Percentiles rank a stretch among this genome's conserved stretches.
Evolutionary conservation across 2,329 filamentous ascomycete genomes (phyloP).

Genomic region (Aspergillus melleus): DNA sequence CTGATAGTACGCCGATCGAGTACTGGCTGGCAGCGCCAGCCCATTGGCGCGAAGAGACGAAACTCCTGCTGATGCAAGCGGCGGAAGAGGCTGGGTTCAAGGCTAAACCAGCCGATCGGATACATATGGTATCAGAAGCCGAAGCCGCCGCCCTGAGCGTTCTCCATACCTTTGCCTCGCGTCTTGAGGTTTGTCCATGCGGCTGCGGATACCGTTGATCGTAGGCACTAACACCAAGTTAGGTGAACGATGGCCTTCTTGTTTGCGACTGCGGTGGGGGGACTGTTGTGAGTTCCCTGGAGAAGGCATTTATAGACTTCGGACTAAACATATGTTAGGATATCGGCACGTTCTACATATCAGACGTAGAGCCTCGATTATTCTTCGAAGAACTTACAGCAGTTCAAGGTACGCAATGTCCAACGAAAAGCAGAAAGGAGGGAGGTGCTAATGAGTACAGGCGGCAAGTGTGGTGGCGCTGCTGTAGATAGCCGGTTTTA

Average conservation of each 20-base stretch:
- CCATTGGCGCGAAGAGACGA: not conserved
- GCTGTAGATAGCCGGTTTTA: not conserved
- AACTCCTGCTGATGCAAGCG: not conserved
- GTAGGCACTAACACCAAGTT: not conserved
- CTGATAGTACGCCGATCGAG: not conserved
- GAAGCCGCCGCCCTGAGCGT: not conserved
- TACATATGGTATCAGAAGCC: not conserved
- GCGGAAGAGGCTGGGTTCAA: not conserved
- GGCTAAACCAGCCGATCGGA: not conserved
- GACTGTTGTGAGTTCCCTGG: not conserved
- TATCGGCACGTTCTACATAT: not conserved
- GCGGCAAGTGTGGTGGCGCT: not conserved
- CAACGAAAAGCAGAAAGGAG: not conserved
- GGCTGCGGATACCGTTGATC: not conserved
- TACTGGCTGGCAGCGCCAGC: not conserved
- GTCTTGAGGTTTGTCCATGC: not conserved
- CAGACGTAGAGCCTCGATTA: not conserved
- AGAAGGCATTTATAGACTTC: not conserved
- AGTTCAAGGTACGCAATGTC: not conserved
- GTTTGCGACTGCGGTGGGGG: not conserved
- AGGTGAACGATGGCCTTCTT: not conserved
- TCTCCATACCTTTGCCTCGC: not conserved
- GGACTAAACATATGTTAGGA: not conserved
- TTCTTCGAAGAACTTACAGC: not conserved
- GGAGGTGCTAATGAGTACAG: not conserved